phyloP scores from a whole-genome alignment of 495 filamentous ascomycete genomes.

The Aspergillus ellipticus region DNA sequence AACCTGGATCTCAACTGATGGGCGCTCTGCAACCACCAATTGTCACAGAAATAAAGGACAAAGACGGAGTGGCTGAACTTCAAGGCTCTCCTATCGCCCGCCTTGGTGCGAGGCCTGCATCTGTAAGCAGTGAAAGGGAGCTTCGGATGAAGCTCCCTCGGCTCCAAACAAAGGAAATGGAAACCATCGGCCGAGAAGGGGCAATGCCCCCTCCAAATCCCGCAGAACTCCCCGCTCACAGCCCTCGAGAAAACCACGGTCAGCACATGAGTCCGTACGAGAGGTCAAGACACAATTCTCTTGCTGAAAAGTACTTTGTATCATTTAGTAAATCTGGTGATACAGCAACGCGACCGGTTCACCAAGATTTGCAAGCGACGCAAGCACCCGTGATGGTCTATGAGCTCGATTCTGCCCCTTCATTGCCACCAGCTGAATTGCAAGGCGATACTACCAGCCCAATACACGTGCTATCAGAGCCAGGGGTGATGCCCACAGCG shows the following conservation, averaged over 20 bases:
- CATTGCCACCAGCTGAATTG: slow-evolving; percentile 18
- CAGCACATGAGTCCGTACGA: not conserved
- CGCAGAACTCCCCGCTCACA: slow-evolving; percentile 1
- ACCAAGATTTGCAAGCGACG: slow-evolving; percentile 19
- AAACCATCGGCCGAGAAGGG: not conserved
- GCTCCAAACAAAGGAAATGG: slow-evolving; percentile 30
- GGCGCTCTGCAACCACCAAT: not conserved
- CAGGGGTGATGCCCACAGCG: slow-evolving; percentile 31
- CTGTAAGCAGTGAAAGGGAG: slow-evolving; percentile 20
- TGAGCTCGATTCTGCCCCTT: slow-evolving; percentile 36
- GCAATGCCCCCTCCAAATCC: not conserved
- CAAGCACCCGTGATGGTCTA: slow-evolving; percentile 26
- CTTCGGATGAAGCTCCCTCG: slow-evolving; percentile 33
- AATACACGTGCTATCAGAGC: too few relatives aligned
- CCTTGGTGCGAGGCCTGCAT: slow-evolving; percentile 17
- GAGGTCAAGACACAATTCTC: not conserved
- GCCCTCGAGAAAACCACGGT: not conserved
- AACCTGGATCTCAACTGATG: not conserved
- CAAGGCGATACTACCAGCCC: slow-evolving; percentile 9
- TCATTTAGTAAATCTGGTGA: slow-evolving; percentile 17
- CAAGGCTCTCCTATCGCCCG: slow-evolving; percentile 13
- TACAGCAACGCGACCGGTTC: slow-evolving; percentile 14
- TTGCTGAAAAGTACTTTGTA: slow-evolving; percentile 25
- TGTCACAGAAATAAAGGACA: slow-evolving; percentile 1
- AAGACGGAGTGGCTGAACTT: slow-evolving; percentile 5